Evolutionary conservation across 129 eudicot species (phyloP).

Genomic region (Ambrosia artemisiifolia): DNA sequence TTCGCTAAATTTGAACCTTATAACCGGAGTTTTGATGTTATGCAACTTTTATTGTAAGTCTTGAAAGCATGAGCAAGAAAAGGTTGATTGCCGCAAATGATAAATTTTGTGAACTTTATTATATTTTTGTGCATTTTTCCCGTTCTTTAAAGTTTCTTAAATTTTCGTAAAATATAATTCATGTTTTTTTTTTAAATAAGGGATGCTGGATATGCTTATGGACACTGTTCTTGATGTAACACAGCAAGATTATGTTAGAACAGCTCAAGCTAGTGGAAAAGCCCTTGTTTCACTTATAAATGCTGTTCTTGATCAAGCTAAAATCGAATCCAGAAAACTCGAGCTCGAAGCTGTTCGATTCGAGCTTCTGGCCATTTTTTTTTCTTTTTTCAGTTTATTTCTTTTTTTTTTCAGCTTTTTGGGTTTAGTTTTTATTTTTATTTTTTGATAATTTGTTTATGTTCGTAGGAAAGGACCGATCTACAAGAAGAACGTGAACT

Average conservation of each 20-base stretch:
- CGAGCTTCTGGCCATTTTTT: conserved; percentile 64
- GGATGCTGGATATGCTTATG: conserved; percentile 94
- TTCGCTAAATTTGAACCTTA: neutral
- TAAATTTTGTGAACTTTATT: too few relatives aligned
- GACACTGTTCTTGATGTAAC: conserved; percentile 81
- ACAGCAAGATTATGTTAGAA: conserved; percentile 89
- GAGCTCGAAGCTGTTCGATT: conserved; percentile 89
- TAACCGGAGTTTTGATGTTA: neutral
- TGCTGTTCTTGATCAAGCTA: conserved; percentile 95
- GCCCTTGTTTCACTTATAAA: conserved; percentile 90
- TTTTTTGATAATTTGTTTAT: too few relatives aligned
- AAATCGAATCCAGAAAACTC: conserved; percentile 91
- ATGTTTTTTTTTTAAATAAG: conserved; percentile 30
- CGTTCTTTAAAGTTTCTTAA: neutral
- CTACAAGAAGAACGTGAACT: too few relatives aligned
- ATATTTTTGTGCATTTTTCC: too few relatives aligned
- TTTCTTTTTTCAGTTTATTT: too few relatives aligned
- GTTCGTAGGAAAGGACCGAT: too few relatives aligned
- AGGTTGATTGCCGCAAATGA: too few relatives aligned
- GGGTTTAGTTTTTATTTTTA: too few relatives aligned
- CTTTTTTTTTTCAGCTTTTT: too few relatives aligned
- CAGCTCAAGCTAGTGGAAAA: conserved; percentile 92
- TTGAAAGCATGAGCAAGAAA: too few relatives aligned
- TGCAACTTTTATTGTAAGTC: too few relatives aligned
- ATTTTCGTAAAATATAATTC: neutral